phyloP scores from a whole-genome alignment of 805 yeast genomes.

The Torulaspora maleeae region DNA sequence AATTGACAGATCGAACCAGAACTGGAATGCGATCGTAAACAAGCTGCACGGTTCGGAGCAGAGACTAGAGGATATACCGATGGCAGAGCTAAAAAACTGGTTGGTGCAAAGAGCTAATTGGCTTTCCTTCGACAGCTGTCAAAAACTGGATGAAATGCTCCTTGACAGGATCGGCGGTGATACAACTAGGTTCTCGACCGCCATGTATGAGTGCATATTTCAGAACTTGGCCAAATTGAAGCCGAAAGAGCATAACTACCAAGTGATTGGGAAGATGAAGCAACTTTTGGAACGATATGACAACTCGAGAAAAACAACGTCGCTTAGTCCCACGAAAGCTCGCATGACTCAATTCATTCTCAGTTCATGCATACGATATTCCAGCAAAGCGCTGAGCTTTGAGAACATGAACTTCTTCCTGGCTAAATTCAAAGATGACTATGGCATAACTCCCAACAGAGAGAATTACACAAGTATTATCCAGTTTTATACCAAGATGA shows the following conservation, averaged over 20 bases:
- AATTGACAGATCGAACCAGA: constrained; percentile 19
- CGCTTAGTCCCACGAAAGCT: not conserved
- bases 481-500: constrained; percentile 24
- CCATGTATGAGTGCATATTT: constrained; percentile 29
- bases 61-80: constrained; percentile 15
- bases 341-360: constrained; percentile 21
- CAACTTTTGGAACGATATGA: constrained; percentile 22
- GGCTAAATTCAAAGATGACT: constrained; percentile 23
- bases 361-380: constrained; percentile 26
- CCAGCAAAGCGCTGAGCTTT: constrained; percentile 20
- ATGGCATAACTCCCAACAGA: constrained; percentile 27
- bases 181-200: constrained; percentile 8
- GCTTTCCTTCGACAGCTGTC: constrained; percentile 26
- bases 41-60: constrained; percentile 14
- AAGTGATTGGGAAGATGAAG: constrained; percentile 20
- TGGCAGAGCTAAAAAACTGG: constrained; percentile 7
- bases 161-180: constrained; percentile 16
- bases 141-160: constrained; percentile 28
- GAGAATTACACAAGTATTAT: constrained; percentile 30
- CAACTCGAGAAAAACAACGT: constrained; percentile 2
- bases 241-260: constrained; percentile 10
- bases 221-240: constrained; percentile 17
- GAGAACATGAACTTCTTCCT: constrained; percentile 27
- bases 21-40: constrained; percentile 30
- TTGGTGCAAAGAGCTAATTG: constrained; percentile 11